phyloP scores from a whole-genome alignment of 257 asterid genomes.

The Solanum bulbocastanum region DNA sequence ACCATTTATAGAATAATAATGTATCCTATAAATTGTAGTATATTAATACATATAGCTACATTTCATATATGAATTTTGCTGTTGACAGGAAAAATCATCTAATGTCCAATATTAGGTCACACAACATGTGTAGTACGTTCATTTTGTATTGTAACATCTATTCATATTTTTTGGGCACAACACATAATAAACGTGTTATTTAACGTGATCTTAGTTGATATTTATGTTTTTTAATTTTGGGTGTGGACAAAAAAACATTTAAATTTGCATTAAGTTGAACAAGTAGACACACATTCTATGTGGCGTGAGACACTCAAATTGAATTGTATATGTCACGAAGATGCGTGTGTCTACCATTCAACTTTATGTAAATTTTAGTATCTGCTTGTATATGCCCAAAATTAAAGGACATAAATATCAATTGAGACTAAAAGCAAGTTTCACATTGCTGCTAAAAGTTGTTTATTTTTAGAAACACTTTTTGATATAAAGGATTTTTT shows the following conservation, averaged over 20 bases:
- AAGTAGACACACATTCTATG: too few species aligned
- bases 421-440: neutral
- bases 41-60: neutral
- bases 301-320: too few species aligned
- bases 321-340: neutral
- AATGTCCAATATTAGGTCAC: neutral
- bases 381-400: too few species aligned
- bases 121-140: too few species aligned
- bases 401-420: neutral
- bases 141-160: too few species aligned
- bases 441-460: too few species aligned
- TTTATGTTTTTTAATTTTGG: neutral
- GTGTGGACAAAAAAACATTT: accelerated
- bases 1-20: neutral
- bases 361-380: too few species aligned
- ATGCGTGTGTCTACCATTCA: neutral
- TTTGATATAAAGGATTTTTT: neutral
- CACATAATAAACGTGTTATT: too few species aligned
- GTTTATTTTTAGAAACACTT: too few species aligned
- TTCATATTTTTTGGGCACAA: too few species aligned
- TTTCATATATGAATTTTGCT: neutral
- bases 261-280: too few species aligned
- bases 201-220: too few species aligned
- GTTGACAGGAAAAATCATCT: neutral
- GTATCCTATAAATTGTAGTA: neutral